Percentiles rank a stretch among this genome's conserved stretches.
phyloP scores from a whole-genome alignment of 352 stramenopile species.

The Achlya hypogyna region DNA sequence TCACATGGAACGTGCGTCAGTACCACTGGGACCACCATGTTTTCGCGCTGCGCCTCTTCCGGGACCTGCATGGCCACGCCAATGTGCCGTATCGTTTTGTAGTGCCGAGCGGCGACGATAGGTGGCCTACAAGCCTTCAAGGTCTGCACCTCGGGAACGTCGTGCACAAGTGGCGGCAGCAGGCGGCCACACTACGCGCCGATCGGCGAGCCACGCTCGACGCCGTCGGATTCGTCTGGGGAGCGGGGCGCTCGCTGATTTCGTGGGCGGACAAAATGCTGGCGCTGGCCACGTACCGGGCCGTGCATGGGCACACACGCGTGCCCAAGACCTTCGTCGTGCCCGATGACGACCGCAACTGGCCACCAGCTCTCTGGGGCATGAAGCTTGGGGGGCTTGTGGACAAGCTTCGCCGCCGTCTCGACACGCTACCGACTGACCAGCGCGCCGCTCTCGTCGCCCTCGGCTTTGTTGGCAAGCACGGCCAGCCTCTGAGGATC shows the following conservation, averaged over 20 bases:
- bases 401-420: neutral
- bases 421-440: neutral
- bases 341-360: conserved; percentile 24
- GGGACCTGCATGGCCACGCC: neutral
- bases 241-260: neutral
- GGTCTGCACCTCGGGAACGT: neutral
- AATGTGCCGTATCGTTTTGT: conserved; percentile 10
- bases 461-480: neutral
- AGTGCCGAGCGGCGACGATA: neutral
- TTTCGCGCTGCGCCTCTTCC: neutral
- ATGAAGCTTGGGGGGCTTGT: conserved; percentile 1
- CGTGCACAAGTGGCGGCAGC: neutral
- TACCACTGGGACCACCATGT: neutral
- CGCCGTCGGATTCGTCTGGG: conserved; percentile 87
- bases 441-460: neutral
- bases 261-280: conserved; percentile 4
- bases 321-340: conserved; percentile 25
- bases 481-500: neutral
- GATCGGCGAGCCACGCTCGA: conserved; percentile 67
- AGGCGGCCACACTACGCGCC: neutral
- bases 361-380: conserved; percentile 18
- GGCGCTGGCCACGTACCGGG: conserved; percentile 14
- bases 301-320: conserved; percentile 22
- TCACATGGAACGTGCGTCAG: conserved; percentile 1
- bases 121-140: neutral